Base-by-base conservation (phyloP, 2,329 filamentous ascomycete genomes). In the Fusarium avenaceum region DNA sequence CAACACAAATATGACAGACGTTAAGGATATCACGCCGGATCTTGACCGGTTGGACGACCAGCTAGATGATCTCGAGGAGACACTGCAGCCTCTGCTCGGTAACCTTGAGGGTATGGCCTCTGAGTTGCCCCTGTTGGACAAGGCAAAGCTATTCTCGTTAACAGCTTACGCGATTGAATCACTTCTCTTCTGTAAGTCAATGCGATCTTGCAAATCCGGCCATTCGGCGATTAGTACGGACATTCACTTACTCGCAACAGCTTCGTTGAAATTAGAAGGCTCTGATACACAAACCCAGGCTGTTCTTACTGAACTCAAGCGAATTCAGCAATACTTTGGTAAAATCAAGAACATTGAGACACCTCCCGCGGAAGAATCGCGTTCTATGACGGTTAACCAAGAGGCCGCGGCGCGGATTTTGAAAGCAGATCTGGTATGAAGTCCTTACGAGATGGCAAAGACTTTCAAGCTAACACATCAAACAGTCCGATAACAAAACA, bases 111-210 rank as follows among this genome's bases (percentile, higher is more conserved):
- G 90, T 40, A 87, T 88, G 57, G 89, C 93, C 7, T 90, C 89
- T 56, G 93, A 93, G 76, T 85, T 98, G 28, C 94, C 95, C 3
- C 85, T 98, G n/a, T 85, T 99, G 63, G 95, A 98, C 83, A 94
- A 93, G 81, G 94, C 96, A 9, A 97, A 98, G 81, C 89, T 97
- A 62, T 93, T 96, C 76, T 90, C 96, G n/a, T 84, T 97, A 20
- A 85, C 90, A 51, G 91, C 93, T 19, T 99, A 98, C 78, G 87
- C 94, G 0, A 90, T 99, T 67, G 95, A 98, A 76, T 96, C 94
- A 1, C 83, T 97, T 11, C 82, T 99, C 9, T 98, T 97, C 79
- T 92, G 92, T 94, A 80, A 67, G 47, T 39, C 28, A 7, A n/a
- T 7, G 10, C 15, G 13, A 32, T 15, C 3, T 4, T 15, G 15